phyloP scores from a whole-genome alignment of 2,329 filamentous ascomycete genomes.

The Fusarium dimerum region DNA sequence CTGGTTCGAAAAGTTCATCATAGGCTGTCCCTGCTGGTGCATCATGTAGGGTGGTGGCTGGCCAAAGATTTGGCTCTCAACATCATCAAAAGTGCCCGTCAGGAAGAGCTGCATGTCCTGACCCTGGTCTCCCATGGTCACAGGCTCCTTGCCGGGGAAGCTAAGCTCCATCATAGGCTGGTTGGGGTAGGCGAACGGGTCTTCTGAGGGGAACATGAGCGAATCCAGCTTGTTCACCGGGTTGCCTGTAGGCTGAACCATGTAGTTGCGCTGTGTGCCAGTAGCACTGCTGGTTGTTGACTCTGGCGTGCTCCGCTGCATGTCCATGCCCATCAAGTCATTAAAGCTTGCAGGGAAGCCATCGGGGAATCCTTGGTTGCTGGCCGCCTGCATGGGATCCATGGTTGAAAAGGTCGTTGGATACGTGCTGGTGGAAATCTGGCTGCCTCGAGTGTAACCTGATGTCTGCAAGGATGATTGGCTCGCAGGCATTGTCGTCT shows the following conservation, averaged over 20 bases:
- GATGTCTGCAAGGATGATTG: slow-evolving; percentile 36
- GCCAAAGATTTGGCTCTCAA: slow-evolving; percentile 73
- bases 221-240: slow-evolving; percentile 69
- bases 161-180: slow-evolving; percentile 68
- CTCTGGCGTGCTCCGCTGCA: slow-evolving; percentile 45
- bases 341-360: slow-evolving; percentile 43
- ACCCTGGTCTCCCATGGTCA: slow-evolving; percentile 35
- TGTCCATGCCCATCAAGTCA: slow-evolving; percentile 48
- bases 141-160: slow-evolving; percentile 37
- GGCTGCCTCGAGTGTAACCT: slow-evolving; percentile 36
- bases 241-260: slow-evolving; percentile 37
- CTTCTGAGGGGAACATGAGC: slow-evolving; percentile 78
- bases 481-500: slow-evolving; percentile 32
- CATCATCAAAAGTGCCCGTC: slow-evolving; percentile 59
- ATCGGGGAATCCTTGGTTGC: slow-evolving; percentile 36
- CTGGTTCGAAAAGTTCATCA: slow-evolving; percentile 44
- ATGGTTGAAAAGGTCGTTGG: slow-evolving; percentile 33
- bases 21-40: slow-evolving; percentile 41
- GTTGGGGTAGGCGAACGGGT: slow-evolving; percentile 79
- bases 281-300: slow-evolving; percentile 42
- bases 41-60: slow-evolving; percentile 72
- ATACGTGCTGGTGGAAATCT: slow-evolving; percentile 29
- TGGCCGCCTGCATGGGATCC: slow-evolving; percentile 35
- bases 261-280: slow-evolving; percentile 40
- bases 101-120: slow-evolving; percentile 51